Evolutionary conservation across 106 monocot species (phyloP), one percentile per base, ranked within the genome.

Genomic region (Ottelia alismoides): DNA sequence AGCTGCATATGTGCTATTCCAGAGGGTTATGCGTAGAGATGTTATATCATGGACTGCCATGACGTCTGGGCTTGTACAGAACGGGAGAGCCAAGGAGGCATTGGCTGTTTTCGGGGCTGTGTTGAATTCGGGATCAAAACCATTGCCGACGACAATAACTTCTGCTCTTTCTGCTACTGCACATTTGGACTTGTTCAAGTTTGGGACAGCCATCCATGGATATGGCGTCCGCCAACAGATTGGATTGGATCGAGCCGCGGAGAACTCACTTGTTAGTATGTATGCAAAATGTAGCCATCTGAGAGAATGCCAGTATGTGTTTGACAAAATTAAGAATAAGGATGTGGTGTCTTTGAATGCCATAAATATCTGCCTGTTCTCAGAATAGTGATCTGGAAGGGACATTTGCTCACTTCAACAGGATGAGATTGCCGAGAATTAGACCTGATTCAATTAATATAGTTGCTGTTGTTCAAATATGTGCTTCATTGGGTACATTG

Each of bases 321-420:
- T 88, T 30, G 53, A 73, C 16, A 20, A 20, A 31, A 79, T 88
- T 64, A 24, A 57, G 18, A 53, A 68, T 14, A 58, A 52, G 49
- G 78, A 88, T 57, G 56, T 82, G 29, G 78, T 82, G 2, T 78
- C 88, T 11, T 88, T 82, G 88, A 88, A 88, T 51, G 72, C 82
- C 9, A 24, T 76, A 22, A 22, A n/a, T 88, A 10, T 78, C 76
- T 2, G 78, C 70, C 14, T 76, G 55, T 65, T 58, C 70, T 55
- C 78, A 73, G 62, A 76, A 70, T 32, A 70, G 72, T 0, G 45
- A 71, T 25, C 25, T 88, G 27, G 31, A 61, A 19, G 61, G 58
- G 32, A 70, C 78, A 10, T 75, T 79, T 44, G 10, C 14, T 10
- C 30, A 78, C 3, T 78, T 78, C 54, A 53, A 16, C 23, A 46